Evolutionary conservation across 805 yeast genomes (phyloP).

Genomic region (Candida corydali): DNA sequence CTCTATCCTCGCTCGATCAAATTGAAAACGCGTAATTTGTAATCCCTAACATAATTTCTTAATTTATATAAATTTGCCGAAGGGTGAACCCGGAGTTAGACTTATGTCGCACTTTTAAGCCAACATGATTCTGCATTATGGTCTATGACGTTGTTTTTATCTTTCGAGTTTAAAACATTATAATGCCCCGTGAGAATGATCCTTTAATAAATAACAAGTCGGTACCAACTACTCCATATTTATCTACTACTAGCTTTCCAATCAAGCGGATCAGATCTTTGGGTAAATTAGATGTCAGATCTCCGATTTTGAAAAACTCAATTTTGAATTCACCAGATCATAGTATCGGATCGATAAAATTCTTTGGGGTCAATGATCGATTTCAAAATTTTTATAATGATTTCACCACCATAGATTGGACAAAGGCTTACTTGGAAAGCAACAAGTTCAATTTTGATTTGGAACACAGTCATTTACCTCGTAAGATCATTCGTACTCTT

Average conservation of each 20-base stretch:
- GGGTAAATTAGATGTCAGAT: constrained; percentile 14
- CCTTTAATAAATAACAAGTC: background rate
- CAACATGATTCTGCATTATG: too few species aligned
- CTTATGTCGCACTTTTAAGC: too few species aligned
- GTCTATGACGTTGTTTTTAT: too few species aligned
- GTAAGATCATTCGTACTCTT: constrained; percentile 28
- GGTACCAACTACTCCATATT: constrained; percentile 5
- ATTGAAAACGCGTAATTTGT: too few species aligned
- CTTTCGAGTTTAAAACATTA: too few species aligned
- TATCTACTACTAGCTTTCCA: constrained; percentile 1
- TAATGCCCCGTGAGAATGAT: background rate
- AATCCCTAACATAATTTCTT: too few species aligned
- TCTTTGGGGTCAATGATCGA: constrained; percentile 14
- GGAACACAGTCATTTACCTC: constrained; percentile 23
- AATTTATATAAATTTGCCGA: too few species aligned
- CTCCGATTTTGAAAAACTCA: constrained; percentile 13
- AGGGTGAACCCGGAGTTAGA: too few species aligned
- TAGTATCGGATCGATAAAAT: too few species aligned
- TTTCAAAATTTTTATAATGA: constrained; percentile 47
- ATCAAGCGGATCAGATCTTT: constrained; percentile 4
- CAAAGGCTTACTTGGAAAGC: constrained; percentile 43
- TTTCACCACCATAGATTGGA: constrained; percentile 61
- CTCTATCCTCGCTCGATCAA: too few species aligned
- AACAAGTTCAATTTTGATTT: constrained; percentile 38
- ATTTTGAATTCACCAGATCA: constrained; percentile 12